These are phyloP conservation scores for Neurospora terricola DNA, from an alignment of 495 filamentous ascomycete species.

Conservation along the genomic window DNA sequence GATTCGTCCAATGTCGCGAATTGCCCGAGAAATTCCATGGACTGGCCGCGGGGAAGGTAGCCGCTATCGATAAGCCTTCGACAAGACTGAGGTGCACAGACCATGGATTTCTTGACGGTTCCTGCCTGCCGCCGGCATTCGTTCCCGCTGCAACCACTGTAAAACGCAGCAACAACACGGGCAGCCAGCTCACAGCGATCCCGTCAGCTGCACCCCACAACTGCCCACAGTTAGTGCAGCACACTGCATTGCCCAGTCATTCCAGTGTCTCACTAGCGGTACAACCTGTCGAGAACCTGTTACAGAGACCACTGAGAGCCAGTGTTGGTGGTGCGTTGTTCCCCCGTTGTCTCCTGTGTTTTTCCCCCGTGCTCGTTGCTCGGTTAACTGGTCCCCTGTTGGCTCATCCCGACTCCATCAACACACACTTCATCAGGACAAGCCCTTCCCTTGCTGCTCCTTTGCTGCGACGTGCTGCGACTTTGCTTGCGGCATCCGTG, in stretches of 20 bases:
- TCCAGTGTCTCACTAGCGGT: not conserved
- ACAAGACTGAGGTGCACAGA: not conserved
- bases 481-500: not conserved
- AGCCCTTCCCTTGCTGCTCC: not conserved
- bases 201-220: not conserved
- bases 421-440: not conserved
- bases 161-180: not conserved
- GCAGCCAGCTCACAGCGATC: not conserved
- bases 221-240: not conserved
- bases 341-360: not conserved
- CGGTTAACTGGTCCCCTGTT: slow-evolving; percentile 1
- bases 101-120: not conserved
- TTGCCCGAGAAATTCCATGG: not conserved
- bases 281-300: not conserved
- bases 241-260: not conserved
- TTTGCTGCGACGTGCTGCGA: not conserved
- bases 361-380: not conserved
- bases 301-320: not conserved
- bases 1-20: not conserved
- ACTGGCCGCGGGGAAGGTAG: not conserved
- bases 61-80: not conserved
- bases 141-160: not conserved
- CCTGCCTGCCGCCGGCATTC: not conserved
- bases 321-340: not conserved
- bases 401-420: slow-evolving; percentile 2